Evolutionary conservation across 441 rosid species (phyloP).

Genomic region (Omphalea diandra): DNA sequence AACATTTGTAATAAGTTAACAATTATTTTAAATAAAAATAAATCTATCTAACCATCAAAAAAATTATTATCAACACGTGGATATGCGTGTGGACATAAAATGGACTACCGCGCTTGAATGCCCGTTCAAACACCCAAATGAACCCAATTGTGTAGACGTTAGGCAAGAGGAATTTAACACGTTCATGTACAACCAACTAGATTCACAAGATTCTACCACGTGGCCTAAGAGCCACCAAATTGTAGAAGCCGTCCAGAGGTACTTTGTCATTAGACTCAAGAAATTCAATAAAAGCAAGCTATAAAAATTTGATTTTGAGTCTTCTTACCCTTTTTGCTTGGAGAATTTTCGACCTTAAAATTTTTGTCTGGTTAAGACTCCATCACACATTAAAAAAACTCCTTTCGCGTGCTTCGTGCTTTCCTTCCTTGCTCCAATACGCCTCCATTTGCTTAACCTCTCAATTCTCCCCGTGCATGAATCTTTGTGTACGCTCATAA

Average conservation of each 20-base stretch:
- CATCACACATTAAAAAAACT: slow-evolving; percentile 12
- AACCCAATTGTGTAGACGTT: no score
- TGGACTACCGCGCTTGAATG: no score
- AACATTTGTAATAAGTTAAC: no score
- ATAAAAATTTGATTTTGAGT: slow-evolving; percentile 17
- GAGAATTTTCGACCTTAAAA: slow-evolving; percentile 47
- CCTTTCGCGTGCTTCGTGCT: background rate
- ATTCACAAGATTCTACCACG: slow-evolving; percentile 29
- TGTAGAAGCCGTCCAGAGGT: slow-evolving; percentile 29
- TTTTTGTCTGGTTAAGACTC: slow-evolving; percentile 38
- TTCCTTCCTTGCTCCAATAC: background rate
- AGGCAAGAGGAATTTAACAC: no score
- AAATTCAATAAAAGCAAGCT: background rate
- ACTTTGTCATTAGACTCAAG: no score
- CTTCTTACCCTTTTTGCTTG: slow-evolving; percentile 16
- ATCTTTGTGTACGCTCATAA: slow-evolving; percentile 15
- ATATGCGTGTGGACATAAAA: slow-evolving; percentile 19
- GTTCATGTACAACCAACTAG: background rate
- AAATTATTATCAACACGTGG: no score
- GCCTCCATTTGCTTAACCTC: background rate
- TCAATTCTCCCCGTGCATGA: slow-evolving; percentile 11
- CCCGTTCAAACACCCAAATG: background rate
- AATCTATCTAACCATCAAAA: no score
- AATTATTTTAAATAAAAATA: no score
- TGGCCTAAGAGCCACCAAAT: slow-evolving; percentile 24